Base-by-base conservation (phyloP, 2,329 filamentous ascomycete genomes). In the Didymella lethalis region DNA sequence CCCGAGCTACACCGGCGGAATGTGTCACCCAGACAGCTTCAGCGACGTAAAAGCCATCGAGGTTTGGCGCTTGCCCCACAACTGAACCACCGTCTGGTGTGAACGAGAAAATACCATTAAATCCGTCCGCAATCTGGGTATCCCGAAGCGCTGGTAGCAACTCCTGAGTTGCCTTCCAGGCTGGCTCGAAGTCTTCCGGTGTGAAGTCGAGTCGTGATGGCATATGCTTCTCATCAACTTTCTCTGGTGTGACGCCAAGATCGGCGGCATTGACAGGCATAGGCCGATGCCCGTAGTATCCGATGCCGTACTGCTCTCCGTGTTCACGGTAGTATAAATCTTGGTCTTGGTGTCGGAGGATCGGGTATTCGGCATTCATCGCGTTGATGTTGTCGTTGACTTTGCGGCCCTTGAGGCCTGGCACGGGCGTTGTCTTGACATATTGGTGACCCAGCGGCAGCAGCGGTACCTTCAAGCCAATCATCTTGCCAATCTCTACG, bases 21-120 rank as follows among this genome's bases (percentile, higher is more conserved):
- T 89, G 86, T 18, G 86, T 89, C 0, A 88, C 86, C 86, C 86
- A 89, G 0, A 89, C 85, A 5, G 86, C 86, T 65, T 89, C 86
- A 0, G 86, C 86, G 0, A 89, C 85, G 64, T 81, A 88, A 73
- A 89, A 88, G 12, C 85, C 85, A 45, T 88, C 84, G 0, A 89
- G 72, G 14, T 80, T 81, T 7, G 86, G 85, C 0, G 85, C 79
- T 64, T 84, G 81, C 2, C 86, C 86, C 2, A 89, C 78, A 0
- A 89, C 78, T 0, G 86, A 84, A 0, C 85, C 85, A 0, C 86
- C 86, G 51, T 89, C 86, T 0, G 86, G 86, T 0, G 86, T 89
- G 67, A 89, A 89, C 0, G 86, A 89, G 72, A 89, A 86, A 64
- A 89, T 82, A 2, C 86, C 86, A 64, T 89, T 89, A 79, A 89